Conservation (phyloP, 805 yeast genomes). For the Candida manassasensis region DNA sequence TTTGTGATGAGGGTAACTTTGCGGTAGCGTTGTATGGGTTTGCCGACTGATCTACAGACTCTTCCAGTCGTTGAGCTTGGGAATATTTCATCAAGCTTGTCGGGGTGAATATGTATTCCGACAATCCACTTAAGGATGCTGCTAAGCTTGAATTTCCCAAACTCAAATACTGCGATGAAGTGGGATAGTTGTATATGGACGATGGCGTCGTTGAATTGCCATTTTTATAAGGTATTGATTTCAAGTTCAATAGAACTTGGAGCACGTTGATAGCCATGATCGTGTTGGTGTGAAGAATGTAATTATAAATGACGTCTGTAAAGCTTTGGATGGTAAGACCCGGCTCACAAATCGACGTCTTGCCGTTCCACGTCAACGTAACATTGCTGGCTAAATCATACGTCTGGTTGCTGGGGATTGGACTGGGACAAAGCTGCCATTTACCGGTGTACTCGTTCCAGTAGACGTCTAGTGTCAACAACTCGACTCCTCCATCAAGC, state of each 20-base stretch:
- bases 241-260: conserved; percentile 19
- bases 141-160: conserved; percentile 28
- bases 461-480: conserved; percentile 51
- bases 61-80: conserved; percentile 7
- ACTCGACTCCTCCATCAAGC: conserved; percentile 42
- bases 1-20: conserved; percentile 23
- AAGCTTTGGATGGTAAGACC: conserved; percentile 20
- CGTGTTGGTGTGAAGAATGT: conserved; percentile 24
- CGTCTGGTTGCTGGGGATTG: conserved; percentile 27
- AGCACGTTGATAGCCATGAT: conserved; percentile 29
- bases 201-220: conserved; percentile 7
- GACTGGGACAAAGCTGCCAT: conserved; percentile 57
- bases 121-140: conserved; percentile 18
- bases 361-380: conserved; percentile 23
- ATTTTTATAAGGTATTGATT: conserved; percentile 6
- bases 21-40: conserved; percentile 20
- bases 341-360: conserved; percentile 24
- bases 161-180: conserved; percentile 6
- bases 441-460: conserved; percentile 41
- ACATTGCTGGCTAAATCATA: conserved; percentile 8
- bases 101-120: conserved; percentile 24
- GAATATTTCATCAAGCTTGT: conserved; percentile 9
- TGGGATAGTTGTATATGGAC: conserved; percentile 4
- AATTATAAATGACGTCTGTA: conserved; percentile 16
- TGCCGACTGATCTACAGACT: conserved; percentile 6